Conservation (phyloP, 148 eudicot genomes). For the Nyssa sinensis region DNA sequence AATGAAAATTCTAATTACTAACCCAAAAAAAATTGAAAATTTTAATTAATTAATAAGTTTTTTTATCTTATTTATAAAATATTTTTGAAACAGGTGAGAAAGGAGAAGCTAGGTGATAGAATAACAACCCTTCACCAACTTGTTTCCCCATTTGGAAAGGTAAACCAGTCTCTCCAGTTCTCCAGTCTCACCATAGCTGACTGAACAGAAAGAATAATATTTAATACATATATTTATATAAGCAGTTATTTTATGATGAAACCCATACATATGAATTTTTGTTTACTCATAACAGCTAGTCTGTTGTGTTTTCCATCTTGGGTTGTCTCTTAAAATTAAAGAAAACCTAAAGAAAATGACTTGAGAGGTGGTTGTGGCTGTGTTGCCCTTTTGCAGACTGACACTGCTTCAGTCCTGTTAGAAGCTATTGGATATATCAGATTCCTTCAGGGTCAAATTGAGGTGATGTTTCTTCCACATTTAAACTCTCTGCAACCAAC, state of each 20-base stretch:
- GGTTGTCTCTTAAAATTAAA: neutral
- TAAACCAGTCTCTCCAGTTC: neutral
- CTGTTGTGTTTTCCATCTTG: slow-evolving; percentile 12
- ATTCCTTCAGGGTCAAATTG: slow-evolving; percentile 85
- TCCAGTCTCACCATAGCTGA: slow-evolving; percentile 5
- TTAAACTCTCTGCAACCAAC: neutral
- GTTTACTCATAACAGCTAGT: neutral
- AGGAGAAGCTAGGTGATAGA: slow-evolving; percentile 73
- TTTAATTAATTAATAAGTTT: no score
- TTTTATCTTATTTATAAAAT: slow-evolving; percentile 3
- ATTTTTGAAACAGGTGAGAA: slow-evolving; percentile 53
- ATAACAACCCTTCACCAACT: slow-evolving; percentile 69
- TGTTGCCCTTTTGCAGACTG: slow-evolving; percentile 83
- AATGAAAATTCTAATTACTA: neutral
- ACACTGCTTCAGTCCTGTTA: slow-evolving; percentile 87
- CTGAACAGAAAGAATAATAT: neutral
- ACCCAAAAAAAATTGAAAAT: no score
- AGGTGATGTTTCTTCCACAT: slow-evolving; percentile 52
- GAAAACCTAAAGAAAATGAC: neutral
- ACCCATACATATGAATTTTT: neutral
- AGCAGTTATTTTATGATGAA: neutral
- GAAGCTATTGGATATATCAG: slow-evolving; percentile 90
- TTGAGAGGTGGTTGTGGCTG: slow-evolving; percentile 5
- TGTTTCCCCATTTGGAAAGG: slow-evolving; percentile 64
- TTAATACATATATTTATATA: no score